Base-by-base conservation (phyloP, 306 rosid genomes). In the Hippophae rhamnoides region DNA sequence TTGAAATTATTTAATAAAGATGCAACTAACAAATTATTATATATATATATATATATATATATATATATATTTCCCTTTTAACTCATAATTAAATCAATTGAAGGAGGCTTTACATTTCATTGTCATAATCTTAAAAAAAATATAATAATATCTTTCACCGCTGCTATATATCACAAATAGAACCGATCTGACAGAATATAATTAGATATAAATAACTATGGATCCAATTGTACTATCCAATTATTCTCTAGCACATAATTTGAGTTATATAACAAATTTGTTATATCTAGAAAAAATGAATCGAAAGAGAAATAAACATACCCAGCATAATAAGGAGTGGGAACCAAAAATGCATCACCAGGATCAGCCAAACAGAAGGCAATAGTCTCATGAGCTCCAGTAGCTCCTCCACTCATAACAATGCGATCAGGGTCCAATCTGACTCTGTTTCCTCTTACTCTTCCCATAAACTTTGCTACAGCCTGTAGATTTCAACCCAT, bases 401-500 rank as follows among this genome's bases (percentile, higher is more conserved):
- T 89, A 45, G 95, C 95, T 59, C 97, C 97, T 6, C 97, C 89
- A 18, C 95, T 84, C 97, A 89, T 86, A 18, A 89, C 93, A 63
- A 89, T 77, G 52, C 89, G 86, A 18, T 84, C 87, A 2, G 95
- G 84, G 31, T 84, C 81, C 31, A 83, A 89, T 3, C 18, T 68
- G 1, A 84, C 97, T 62, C 81, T 71, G 50, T 84, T 73, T 43
- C 89, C 87, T 78, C 97, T 89, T 51, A 77, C 71, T 64, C 61
- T 84, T 6, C 8, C 84, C 95, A 89, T 86, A 54, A 89, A 89
- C 9, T 82, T 86, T 23, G 97, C 93, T 54, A 89, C 82, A 47
- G 87, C 95, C 97, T 89, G 83, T 54, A 3, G 41, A 59, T 44
- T 40, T 65, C 66, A 31, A 45, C 43, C 38, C 38, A 31, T 31